Percentiles rank a stretch among this genome's conserved stretches.
phyloP scores from a whole-genome alignment of 129 eudicot species.

The Tagetes patula region DNA sequence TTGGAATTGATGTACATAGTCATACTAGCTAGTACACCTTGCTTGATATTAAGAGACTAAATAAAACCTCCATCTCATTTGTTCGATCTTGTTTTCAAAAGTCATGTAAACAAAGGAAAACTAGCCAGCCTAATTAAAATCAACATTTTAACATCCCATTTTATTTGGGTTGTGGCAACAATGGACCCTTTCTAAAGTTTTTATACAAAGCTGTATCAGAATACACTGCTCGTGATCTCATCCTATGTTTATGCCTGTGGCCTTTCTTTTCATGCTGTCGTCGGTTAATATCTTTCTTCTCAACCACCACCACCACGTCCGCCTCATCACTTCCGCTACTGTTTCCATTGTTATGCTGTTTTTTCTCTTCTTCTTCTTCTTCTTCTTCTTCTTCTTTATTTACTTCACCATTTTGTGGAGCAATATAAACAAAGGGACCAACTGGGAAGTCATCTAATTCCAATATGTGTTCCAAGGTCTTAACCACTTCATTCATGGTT shows the following conservation, averaged over 20 bases:
- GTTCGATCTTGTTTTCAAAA: background rate
- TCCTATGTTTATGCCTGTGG: constrained; percentile 32
- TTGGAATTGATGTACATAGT: background rate
- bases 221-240: constrained; percentile 53
- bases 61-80: background rate
- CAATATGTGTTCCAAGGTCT: constrained; percentile 47
- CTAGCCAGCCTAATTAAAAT: constrained; percentile 21
- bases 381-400: constrained; percentile 17
- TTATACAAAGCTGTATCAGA: constrained; percentile 60
- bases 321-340: constrained; percentile 22
- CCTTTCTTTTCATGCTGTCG: constrained; percentile 31
- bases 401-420: constrained; percentile 26
- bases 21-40: background rate
- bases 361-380: constrained; percentile 11
- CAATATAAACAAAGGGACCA: constrained; percentile 48
- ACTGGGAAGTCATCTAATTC: constrained; percentile 42
- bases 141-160: constrained; percentile 36
- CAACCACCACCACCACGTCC: constrained; percentile 20
- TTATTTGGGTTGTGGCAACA: constrained; percentile 30
- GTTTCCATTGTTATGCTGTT: constrained; percentile 1
- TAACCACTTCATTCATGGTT: constrained; percentile 52
- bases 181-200: constrained; percentile 40
- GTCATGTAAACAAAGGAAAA: constrained; percentile 21
- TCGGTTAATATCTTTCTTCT: constrained; percentile 29
- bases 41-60: constrained; percentile 24